These are phyloP conservation scores for Mariannaea elegans DNA, from an alignment of 2,329 filamentous ascomycete genomes.

Conservation along the genomic window DNA sequence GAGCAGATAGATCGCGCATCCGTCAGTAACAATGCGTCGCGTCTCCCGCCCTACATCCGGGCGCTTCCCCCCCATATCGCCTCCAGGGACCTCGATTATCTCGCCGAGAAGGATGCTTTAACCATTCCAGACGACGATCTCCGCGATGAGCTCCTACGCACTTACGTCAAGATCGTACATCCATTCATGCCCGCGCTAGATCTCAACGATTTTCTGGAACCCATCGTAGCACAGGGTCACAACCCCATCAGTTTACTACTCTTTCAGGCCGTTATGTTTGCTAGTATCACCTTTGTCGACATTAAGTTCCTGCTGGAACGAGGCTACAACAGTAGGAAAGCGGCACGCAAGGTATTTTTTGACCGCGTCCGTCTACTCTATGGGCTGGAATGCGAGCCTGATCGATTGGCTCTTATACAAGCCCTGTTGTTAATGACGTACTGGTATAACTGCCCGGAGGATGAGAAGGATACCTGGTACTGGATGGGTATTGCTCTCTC, in stretches of 20 bases:
- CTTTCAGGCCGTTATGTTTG: conserved; percentile 24
- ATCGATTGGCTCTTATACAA: conserved; percentile 12
- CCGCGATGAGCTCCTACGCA: conserved; percentile 16
- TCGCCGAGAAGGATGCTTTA: conserved; percentile 16
- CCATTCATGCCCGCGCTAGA: conserved; percentile 19
- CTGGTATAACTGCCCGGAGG: conserved; percentile 18
- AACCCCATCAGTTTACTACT: conserved; percentile 11
- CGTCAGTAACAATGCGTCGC: neutral
- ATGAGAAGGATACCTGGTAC: conserved; percentile 26
- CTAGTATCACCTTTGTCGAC: conserved; percentile 21
- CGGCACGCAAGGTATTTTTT: conserved; percentile 20
- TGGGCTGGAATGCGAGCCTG: conserved; percentile 12
- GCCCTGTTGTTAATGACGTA: conserved; percentile 20
- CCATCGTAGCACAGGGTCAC: conserved; percentile 3
- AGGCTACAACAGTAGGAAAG: conserved; percentile 10
- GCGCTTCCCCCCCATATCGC: conserved; percentile 1
- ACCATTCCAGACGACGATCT: conserved; percentile 13
- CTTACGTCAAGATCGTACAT: conserved; percentile 16
- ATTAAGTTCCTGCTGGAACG: neutral
- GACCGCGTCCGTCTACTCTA: conserved; percentile 13
- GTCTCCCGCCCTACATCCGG: conserved; percentile 8
- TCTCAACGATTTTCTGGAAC: conserved; percentile 8
- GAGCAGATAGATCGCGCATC: neutral
- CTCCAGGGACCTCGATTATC: conserved; percentile 11
- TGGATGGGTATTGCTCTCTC: conserved; percentile 24